Conservation (phyloP, 192 early-diverging fungal species). For the Gonapodya prolifera region DNA sequence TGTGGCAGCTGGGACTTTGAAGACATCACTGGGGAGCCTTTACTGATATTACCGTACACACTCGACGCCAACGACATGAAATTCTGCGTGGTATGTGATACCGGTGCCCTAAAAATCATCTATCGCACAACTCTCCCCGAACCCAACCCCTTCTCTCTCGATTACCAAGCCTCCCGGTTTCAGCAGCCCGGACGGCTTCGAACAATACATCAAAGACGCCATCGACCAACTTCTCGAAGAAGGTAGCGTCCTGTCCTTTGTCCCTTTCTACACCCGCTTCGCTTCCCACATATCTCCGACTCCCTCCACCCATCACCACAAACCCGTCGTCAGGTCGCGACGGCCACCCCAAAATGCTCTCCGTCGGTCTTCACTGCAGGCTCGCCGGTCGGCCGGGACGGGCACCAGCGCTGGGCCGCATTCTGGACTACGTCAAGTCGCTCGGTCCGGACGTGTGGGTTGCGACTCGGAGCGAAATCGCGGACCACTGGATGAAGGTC, state of each 20-base stretch:
- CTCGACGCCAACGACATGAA: constrained; percentile 36
- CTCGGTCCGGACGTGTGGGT: constrained; percentile 30
- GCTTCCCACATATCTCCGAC: too few relatives aligned
- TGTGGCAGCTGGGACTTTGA: constrained; percentile 11
- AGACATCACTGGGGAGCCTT: constrained; percentile 14
- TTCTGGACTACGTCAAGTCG: constrained; percentile 30
- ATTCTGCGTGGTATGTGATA: constrained; percentile 18
- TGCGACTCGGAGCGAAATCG: constrained; percentile 32
- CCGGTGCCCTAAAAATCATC: too few relatives aligned
- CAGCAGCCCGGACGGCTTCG: constrained; percentile 25
- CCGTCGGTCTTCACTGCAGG: constrained; percentile 34
- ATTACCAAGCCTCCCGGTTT: constrained; percentile 30
- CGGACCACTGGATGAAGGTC: constrained; percentile 25
- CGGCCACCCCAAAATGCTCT: constrained; percentile 29
- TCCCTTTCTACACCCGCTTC: too few relatives aligned
- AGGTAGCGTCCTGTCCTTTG: too few relatives aligned
- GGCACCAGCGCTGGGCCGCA: constrained; percentile 19
- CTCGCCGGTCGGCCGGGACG: constrained; percentile 35
- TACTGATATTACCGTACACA: constrained; percentile 19
- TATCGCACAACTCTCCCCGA: too few relatives aligned
- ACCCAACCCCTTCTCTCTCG: neutral
- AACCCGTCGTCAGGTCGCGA: constrained; percentile 1
- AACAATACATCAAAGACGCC: constrained; percentile 32
- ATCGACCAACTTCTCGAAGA: constrained; percentile 32
- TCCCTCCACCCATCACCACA: neutral